These are phyloP conservation scores for Clarireedia sp. DNA, from an alignment of 2,329 filamentous ascomycete genomes.

Conservation along the genomic window DNA sequence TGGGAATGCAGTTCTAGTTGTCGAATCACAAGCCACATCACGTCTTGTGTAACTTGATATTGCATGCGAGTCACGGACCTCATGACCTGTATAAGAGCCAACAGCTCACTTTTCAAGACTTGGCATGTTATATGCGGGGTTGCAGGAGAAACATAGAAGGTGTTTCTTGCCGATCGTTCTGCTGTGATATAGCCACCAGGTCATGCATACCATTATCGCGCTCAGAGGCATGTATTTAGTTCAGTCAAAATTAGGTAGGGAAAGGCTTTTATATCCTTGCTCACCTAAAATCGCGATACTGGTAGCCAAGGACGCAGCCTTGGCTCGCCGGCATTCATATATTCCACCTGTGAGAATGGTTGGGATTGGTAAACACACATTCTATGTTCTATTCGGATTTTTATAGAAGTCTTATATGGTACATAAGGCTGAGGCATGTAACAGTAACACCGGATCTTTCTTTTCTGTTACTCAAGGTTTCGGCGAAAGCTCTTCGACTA, in stretches of 20 bases:
- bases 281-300: no score
- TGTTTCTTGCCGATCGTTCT: not conserved
- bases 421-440: not conserved
- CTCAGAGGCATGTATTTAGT: no score
- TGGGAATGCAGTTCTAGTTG: not conserved
- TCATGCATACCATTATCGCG: no score
- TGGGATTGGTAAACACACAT: no score
- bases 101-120: not conserved
- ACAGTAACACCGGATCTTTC: not conserved
- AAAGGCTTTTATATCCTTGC: no score
- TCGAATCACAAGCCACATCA: not conserved
- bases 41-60: not conserved
- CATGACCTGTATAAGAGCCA: conserved; percentile 2
- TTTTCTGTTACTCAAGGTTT: conserved; percentile 3
- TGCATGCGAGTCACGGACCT: not conserved
- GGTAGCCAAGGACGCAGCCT: no score
- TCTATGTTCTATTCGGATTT: not conserved
- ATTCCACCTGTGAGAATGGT: not conserved
- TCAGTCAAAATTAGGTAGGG: no score
- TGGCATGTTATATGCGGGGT: conserved; percentile 5
- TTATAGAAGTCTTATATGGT: not conserved
- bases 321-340: no score
- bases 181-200: no score
- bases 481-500: conserved; percentile 28
- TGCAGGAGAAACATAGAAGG: not conserved